Base-by-base conservation (phyloP, 2,329 filamentous ascomycete genomes). In the Colletotrichum sp. region DNA sequence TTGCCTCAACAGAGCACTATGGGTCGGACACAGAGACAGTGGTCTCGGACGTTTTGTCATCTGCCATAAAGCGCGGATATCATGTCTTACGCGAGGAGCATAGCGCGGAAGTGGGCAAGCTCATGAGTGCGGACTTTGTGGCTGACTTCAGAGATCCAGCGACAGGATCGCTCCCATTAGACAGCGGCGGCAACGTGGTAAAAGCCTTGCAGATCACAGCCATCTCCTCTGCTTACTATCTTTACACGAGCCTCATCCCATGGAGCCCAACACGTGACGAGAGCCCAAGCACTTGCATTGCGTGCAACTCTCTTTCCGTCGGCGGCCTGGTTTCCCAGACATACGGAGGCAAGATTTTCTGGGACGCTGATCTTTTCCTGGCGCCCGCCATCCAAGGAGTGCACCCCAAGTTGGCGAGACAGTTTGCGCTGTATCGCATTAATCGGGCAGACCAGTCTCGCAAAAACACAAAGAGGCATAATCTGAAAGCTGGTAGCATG, bases 381-480 rank as follows among this genome's bases (percentile, higher is more conserved):
- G 78, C 80, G 12, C 81, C 81, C 10, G 79, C 79, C 12, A 69
- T 81, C 18, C 78, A 79, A 32, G 77, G 77, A 5, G 78, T 80
- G 4, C 79, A 80, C 30, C 81, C 81, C 56, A 70, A 77, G 36
- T 76, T 79, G 56, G 81, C 81, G 32, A 75, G 79, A 55, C 78
- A 79, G 30, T 80, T 82, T 64, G 71, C 78, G 13, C 78, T 81
- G 62, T 82, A 80, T 61, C 78, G 81, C 5, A 78, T 81, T 30
- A 78, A 78, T 7, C 74, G 76, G 62, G 78, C 80, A 32, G 74
- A 83, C 0, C 91, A 94, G 81, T 92, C 93, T 7, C 84, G 89
- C 69, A 83, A 85, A 28, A 94, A 94, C 76, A 86, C 91, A 38
- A 84, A 93, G 90, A 75, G 81, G 87, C 77, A 92, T 88, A 4